phyloP scores from a whole-genome alignment of 1,284 basidiomycete genomes.

The Boletellus deceptivus region DNA sequence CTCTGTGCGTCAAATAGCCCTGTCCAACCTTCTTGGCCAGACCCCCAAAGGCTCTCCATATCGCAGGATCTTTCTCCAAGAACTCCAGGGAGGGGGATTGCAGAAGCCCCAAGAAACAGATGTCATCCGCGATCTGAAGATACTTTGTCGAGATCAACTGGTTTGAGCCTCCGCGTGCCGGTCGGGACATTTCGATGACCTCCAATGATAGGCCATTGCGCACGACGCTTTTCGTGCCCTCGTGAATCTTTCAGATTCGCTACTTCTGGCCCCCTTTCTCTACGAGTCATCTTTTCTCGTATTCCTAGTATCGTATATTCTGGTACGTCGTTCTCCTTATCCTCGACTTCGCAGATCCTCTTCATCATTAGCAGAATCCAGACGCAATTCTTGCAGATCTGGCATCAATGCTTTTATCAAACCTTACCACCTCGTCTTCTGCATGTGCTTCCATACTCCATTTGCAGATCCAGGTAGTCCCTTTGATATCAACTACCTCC shows the following conservation, averaged over 20 bases:
- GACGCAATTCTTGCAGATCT: constrained; percentile 90
- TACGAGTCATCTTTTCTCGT: constrained; percentile 75
- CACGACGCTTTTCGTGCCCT: constrained; percentile 95
- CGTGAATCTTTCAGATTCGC: constrained; percentile 90
- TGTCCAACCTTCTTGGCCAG: constrained; percentile 80
- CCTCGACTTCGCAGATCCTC: constrained; percentile 11
- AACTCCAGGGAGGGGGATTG: constrained; percentile 48
- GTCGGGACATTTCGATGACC: constrained; percentile 15
- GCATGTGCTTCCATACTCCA: constrained; percentile 68
- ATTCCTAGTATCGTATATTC: constrained; percentile 89
- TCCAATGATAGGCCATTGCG: constrained; percentile 66
- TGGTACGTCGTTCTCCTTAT: constrained; percentile 55
- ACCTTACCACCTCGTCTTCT: constrained; percentile 80
- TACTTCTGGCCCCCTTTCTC: constrained; percentile 67
- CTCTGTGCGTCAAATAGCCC: constrained; percentile 82
- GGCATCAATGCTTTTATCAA: constrained; percentile 95
- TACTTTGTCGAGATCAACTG: constrained; percentile 83
- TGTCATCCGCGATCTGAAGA: constrained; percentile 74
- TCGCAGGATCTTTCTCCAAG: constrained; percentile 72
- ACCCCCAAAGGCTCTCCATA: constrained; percentile 72
- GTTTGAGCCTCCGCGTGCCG: constrained; percentile 40
- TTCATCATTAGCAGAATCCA: constrained; percentile 61
- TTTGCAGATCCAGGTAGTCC: constrained; percentile 66
- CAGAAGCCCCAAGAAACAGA: constrained; percentile 65
- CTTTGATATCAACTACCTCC: constrained; percentile 38